A percentile compares a stretch with the other conserved stretches of the same genome.
phyloP scores from a whole-genome alignment of 495 filamentous ascomycete genomes.

The Penicillium maclennaniae region DNA sequence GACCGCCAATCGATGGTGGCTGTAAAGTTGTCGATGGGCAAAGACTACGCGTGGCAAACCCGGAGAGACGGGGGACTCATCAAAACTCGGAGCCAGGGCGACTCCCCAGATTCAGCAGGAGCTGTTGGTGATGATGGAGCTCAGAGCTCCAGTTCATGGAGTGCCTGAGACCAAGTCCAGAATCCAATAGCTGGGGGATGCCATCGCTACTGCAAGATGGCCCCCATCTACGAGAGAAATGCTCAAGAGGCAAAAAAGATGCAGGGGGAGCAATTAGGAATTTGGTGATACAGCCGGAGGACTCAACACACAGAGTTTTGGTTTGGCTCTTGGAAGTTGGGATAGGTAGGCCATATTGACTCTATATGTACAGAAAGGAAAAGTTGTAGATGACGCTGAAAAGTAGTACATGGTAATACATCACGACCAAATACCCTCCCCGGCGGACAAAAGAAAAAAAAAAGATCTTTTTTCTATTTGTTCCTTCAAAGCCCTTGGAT shows the following conservation, averaged over 20 bases:
- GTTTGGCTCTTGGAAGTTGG: slow-evolving; percentile 32
- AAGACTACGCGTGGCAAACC: slow-evolving; percentile 10
- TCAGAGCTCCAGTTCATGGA: background rate
- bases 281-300: slow-evolving; percentile 21
- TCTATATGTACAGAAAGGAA: slow-evolving; percentile 47
- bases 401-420: slow-evolving; percentile 42
- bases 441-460: slow-evolving; percentile 23
- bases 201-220: background rate
- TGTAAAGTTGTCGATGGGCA: slow-evolving; percentile 7
- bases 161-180: background rate
- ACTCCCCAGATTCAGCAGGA: background rate
- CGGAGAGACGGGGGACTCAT: background rate
- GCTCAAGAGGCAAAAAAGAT: background rate
- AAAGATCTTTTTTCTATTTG: slow-evolving; percentile 12
- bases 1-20: slow-evolving; percentile 12
- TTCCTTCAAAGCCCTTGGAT: slow-evolving; percentile 12
- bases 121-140: background rate
- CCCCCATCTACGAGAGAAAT: background rate
- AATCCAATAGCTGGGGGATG: background rate
- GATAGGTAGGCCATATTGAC: slow-evolving; percentile 37
- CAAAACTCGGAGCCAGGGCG: background rate
- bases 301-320: slow-evolving; percentile 36
- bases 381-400: slow-evolving; percentile 37
- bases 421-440: slow-evolving; percentile 36
- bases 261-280: background rate